Evolutionary conservation across 352 stramenopile species (phyloP), one percentile per base, ranked within the genome.

Genomic region (Chrysophaeum taylorii): DNA sequence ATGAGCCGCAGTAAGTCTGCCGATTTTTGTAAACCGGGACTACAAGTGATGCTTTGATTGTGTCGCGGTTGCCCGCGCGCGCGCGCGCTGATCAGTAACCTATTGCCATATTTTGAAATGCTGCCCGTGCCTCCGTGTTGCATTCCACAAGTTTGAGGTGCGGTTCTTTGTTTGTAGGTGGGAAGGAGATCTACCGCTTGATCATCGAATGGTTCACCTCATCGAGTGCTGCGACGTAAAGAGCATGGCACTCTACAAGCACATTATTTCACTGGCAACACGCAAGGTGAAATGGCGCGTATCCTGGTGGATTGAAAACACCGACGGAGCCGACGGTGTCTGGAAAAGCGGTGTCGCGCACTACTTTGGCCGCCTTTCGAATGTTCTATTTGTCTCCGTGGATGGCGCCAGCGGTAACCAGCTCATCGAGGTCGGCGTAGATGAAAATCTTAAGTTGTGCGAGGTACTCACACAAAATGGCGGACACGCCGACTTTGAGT

Each of bases 211-310:
- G 36, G 45, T 66, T 25, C 57, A 66, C n/a, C n/a, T 66, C 2
- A 41, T 66, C 33, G 57, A 66, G 57, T 66, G 57, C 57, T 66
- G 57, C 57, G 57, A 66, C 57, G 36, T 33, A 31, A 25, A 42
- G 18, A 33, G 33, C 1, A 23, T 9, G 31, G 57, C 57, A 36
- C n/a, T 66, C 5, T 66, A 66, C 36, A 66, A 66, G 36, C 16
- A 25, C 1, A 29, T 42, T 23, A 23, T 42, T 18, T 16, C 33
- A 2, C 9, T 23, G 57, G 31, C 12, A 12, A 66, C 33, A 5
- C 23, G 41, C 1, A 15, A 1, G 5, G 18, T 42, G 33, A 2
- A 2, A 1, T 66, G 57, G 57, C 9, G 18, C 31, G 35, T 66
- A 2, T 31, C 41, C 33, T 31, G 16, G 33, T 4, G 1, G 2